These are phyloP conservation scores for Dactylellina haptotyla DNA, from an alignment of 2,329 filamentous ascomycete species.

Conservation along the genomic window DNA sequence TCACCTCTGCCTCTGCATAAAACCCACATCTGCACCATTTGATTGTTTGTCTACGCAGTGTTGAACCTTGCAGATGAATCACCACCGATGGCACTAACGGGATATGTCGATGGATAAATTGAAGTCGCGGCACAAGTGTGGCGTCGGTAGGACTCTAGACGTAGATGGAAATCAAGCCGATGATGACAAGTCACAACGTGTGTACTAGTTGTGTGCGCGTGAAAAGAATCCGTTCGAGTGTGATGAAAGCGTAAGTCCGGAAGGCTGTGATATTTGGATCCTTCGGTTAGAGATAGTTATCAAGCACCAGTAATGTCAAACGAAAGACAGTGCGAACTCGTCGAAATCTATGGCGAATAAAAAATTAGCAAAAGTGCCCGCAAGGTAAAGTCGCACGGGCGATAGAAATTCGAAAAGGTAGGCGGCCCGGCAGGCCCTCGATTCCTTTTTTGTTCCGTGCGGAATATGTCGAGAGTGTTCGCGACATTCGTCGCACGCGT, in stretches of 20 bases:
- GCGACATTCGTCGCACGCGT: background rate
- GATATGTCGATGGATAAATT: background rate
- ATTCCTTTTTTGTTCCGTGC: background rate
- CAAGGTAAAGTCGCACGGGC: background rate
- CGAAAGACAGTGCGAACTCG: background rate
- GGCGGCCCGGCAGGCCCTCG: background rate
- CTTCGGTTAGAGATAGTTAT: constrained; percentile 19
- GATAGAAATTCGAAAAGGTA: background rate
- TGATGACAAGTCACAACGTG: background rate
- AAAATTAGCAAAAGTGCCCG: background rate
- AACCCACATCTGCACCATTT: too few species aligned
- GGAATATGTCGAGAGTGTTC: background rate
- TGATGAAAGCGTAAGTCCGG: background rate
- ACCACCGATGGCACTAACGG: background rate
- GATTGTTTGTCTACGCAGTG: too few species aligned
- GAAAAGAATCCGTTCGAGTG: background rate
- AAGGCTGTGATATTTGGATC: constrained; percentile 39
- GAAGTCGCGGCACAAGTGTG: background rate
- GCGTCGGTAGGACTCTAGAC: background rate
- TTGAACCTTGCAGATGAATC: background rate
- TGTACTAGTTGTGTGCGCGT: background rate
- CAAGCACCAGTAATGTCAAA: background rate
- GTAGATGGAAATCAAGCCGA: background rate
- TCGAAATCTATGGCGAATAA: background rate
- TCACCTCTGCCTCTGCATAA: too few species aligned